Percentiles rank a stretch among this genome's conserved stretches.
phyloP scores from a whole-genome alignment of 106 monocot species.

The Vanilla planifolia region DNA sequence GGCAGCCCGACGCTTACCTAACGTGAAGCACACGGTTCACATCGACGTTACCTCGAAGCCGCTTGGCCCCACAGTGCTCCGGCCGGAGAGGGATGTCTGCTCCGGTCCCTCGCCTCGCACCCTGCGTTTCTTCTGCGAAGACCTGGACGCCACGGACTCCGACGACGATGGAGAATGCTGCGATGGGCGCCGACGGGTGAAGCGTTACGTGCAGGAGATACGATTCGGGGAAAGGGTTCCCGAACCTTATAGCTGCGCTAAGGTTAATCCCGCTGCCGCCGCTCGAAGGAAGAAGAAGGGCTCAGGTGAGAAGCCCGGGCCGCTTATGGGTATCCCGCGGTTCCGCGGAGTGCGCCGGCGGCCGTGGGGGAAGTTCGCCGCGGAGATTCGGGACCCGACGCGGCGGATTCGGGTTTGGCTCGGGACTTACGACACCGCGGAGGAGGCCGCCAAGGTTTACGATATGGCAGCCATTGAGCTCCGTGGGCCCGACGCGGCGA shows the following conservation, averaged over 20 bases:
- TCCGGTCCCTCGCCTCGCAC: slow-evolving; percentile 9
- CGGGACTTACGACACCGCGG: slow-evolving; percentile 49
- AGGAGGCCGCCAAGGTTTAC: slow-evolving; percentile 59
- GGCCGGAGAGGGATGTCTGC: background rate
- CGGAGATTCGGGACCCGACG: slow-evolving; percentile 54
- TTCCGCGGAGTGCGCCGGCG: slow-evolving; percentile 52
- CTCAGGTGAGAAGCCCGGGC: background rate
- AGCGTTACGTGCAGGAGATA: slow-evolving; percentile 32
- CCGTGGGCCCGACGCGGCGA: slow-evolving; percentile 45
- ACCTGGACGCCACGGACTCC: slow-evolving; percentile 60
- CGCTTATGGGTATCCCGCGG: slow-evolving; percentile 5
- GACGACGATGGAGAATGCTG: slow-evolving; percentile 17
- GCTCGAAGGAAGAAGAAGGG: slow-evolving; percentile 7
- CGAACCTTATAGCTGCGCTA: background rate
- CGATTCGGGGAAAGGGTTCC: slow-evolving; percentile 4
- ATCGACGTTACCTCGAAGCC: slow-evolving; percentile 10
- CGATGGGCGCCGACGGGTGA: slow-evolving; percentile 10
- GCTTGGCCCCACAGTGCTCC: background rate
- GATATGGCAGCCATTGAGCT: slow-evolving; percentile 50
- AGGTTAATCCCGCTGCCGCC: background rate
- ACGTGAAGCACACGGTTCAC: slow-evolving; percentile 18
- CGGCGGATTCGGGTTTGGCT: slow-evolving; percentile 47
- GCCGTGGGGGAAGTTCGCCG: slow-evolving; percentile 60
- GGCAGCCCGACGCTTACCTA: background rate
- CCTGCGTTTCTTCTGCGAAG: slow-evolving; percentile 28